phyloP scores from a whole-genome alignment of 2,329 filamentous ascomycete species.

The Neofusicoccum laricinum region DNA sequence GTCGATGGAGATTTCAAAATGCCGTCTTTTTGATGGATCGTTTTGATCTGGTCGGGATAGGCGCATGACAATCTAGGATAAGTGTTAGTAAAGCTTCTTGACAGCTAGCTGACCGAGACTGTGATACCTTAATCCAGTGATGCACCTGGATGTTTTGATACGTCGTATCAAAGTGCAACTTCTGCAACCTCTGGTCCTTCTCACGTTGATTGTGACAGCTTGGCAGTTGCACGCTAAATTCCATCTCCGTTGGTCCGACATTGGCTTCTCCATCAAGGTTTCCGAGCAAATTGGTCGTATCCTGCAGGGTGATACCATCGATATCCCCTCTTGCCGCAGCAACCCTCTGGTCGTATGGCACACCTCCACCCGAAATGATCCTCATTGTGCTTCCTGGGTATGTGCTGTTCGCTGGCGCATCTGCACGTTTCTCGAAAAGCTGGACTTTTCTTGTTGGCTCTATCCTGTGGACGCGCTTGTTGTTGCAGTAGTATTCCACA shows the following conservation, averaged over 20 bases:
- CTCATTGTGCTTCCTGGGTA: conserved; percentile 75
- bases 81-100: neutral
- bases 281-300: conserved; percentile 71
- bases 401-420: conserved; percentile 68
- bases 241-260: conserved; percentile 87
- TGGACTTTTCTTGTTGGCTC: conserved; percentile 81
- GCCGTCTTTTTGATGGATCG: conserved; percentile 74
- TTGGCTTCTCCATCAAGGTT: conserved; percentile 73
- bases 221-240: conserved; percentile 88
- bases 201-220: conserved; percentile 81
- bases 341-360: conserved; percentile 61
- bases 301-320: conserved; percentile 52
- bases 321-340: conserved; percentile 51
- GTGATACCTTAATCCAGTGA: conserved; percentile 86
- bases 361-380: conserved; percentile 76
- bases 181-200: conserved; percentile 64
- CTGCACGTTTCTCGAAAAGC: conserved; percentile 83
- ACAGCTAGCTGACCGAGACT: neutral
- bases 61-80: conserved; percentile 78
- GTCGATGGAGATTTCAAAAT: conserved; percentile 96
- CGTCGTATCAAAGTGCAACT: conserved; percentile 84
- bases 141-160: conserved; percentile 92
- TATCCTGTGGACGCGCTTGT: conserved; percentile 79
- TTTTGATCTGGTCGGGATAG: conserved; percentile 79
- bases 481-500: conserved; percentile 84